A percentile compares a stretch with the other conserved stretches of the same genome.
Evolutionary conservation across 164 flowering plant genomes (phyloP).

Genomic region (Brasenia schreberi): DNA sequence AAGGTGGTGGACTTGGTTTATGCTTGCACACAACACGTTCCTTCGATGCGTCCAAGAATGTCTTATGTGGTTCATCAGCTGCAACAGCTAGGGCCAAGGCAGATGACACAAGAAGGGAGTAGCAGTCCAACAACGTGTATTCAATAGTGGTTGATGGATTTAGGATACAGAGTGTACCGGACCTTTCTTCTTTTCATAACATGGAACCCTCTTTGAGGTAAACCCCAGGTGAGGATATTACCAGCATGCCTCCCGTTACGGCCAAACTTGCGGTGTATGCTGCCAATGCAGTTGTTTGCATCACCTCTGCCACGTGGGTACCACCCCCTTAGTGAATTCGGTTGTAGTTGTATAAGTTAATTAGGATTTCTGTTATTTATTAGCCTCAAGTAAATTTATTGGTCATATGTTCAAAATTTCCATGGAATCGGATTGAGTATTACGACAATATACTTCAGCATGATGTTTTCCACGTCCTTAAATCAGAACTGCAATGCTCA

Average conservation of each 20-base stretch:
- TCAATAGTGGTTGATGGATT: neutral
- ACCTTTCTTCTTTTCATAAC: too few species aligned
- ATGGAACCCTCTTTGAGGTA: too few species aligned
- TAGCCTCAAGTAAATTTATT: neutral
- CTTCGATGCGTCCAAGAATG: conserved; percentile 92
- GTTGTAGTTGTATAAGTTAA: neutral
- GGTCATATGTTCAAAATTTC: neutral
- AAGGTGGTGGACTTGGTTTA: conserved; percentile 92
- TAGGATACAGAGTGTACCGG: too few species aligned
- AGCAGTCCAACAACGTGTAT: neutral
- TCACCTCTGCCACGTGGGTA: too few species aligned
- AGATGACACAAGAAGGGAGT: neutral
- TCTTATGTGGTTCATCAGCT: conserved; percentile 87
- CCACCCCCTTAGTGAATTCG: neutral
- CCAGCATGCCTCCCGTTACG: too few species aligned
- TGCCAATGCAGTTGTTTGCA: too few species aligned
- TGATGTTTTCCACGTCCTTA: too few species aligned
- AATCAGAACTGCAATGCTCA: too few species aligned
- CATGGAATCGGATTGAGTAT: neutral
- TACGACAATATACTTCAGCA: too few species aligned
- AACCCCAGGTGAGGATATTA: too few species aligned
- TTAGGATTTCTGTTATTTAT: neutral
- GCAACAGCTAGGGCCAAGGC: conserved; percentile 36
- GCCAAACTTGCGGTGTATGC: too few species aligned
- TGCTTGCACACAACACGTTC: conserved; percentile 87